Evolutionary conservation across 176 grass and related monocot species (phyloP).

Genomic region (Cenchrus americanus): DNA sequence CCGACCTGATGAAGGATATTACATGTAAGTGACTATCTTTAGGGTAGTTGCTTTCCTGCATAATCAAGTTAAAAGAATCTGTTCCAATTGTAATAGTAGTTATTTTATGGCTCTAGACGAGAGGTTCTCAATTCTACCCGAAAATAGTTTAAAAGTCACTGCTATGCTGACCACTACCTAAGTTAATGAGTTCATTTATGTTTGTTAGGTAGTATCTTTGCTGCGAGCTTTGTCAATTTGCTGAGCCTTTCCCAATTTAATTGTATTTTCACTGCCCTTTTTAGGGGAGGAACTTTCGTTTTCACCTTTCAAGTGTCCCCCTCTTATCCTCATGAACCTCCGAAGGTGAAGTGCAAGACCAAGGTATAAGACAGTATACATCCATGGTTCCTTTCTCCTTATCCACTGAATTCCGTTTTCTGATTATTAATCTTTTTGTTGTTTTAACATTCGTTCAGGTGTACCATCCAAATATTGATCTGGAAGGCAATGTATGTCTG

Average conservation of each 20-base stretch:
- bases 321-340: constrained; percentile 91
- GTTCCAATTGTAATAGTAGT: not conserved
- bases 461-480: constrained; percentile 92
- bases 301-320: constrained; percentile 88
- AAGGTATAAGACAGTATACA: constrained; percentile 61
- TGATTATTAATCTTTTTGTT: constrained; percentile 18
- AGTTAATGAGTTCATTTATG: not conserved
- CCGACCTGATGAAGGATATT: constrained; percentile 88
- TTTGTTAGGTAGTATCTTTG: constrained; percentile 3
- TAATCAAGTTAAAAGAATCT: not conserved
- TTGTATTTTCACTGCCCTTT: constrained; percentile 8
- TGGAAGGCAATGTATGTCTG: constrained; percentile 92
- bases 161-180: not conserved
- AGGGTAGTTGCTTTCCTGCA: not conserved
- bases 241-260: not conserved
- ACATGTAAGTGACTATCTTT: constrained; percentile 56
- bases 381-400: constrained; percentile 10
- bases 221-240: constrained; percentile 6
- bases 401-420: not conserved
- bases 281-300: constrained; percentile 70
- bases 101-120: not conserved
- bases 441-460: constrained; percentile 54
- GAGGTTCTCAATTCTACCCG: constrained; percentile 14
- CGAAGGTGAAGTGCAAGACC: constrained; percentile 95
- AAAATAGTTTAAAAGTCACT: not conserved